These are phyloP conservation scores for Tephrocybe sp. DNA, from an alignment of 768 basidiomycete genomes.

Conservation along the genomic window DNA sequence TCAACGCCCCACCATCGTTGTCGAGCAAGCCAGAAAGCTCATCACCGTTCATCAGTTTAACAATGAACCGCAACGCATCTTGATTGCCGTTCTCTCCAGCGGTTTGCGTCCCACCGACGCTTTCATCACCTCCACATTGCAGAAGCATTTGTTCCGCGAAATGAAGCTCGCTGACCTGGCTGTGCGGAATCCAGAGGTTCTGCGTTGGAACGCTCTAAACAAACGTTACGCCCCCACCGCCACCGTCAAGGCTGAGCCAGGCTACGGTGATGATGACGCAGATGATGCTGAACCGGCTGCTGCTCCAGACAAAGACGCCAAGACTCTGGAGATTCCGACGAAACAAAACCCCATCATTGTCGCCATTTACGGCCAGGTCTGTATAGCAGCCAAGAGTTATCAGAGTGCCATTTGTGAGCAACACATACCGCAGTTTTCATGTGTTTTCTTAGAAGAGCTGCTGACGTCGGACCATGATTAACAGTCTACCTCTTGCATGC, in stretches of 20 bases:
- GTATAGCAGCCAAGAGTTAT: conserved; percentile 82
- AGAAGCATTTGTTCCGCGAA: conserved; percentile 85
- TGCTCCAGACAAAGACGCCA: conserved; percentile 16
- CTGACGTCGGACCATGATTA: conserved; percentile 2
- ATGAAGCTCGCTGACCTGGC: conserved; percentile 68
- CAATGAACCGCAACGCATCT: conserved; percentile 80
- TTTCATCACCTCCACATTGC: conserved; percentile 75
- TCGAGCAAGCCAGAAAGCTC: conserved; percentile 78
- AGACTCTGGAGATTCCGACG: conserved; percentile 49
- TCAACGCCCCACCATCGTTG: conserved; percentile 54
- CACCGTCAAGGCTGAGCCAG: conserved; percentile 38
- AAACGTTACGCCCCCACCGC: conserved; percentile 55
- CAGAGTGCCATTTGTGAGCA: conserved; percentile 90
- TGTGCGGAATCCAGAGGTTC: conserved; percentile 56
- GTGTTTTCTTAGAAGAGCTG: not conserved
- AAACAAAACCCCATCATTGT: conserved; percentile 72
- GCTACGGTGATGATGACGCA: conserved; percentile 41
- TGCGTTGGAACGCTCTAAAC: conserved; percentile 62
- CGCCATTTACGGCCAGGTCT: conserved; percentile 79
- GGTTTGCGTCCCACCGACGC: conserved; percentile 71
- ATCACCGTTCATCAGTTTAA: conserved; percentile 80
- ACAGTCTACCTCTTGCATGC: conserved; percentile 89
- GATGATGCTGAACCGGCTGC: conserved; percentile 23
- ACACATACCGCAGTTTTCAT: not conserved
- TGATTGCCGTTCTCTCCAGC: conserved; percentile 71